Evolutionary conservation across 176 grass and related monocot genomes (phyloP), one percentile per base, ranked within the genome.

Genomic region (Eremochloa ophiuroides): DNA sequence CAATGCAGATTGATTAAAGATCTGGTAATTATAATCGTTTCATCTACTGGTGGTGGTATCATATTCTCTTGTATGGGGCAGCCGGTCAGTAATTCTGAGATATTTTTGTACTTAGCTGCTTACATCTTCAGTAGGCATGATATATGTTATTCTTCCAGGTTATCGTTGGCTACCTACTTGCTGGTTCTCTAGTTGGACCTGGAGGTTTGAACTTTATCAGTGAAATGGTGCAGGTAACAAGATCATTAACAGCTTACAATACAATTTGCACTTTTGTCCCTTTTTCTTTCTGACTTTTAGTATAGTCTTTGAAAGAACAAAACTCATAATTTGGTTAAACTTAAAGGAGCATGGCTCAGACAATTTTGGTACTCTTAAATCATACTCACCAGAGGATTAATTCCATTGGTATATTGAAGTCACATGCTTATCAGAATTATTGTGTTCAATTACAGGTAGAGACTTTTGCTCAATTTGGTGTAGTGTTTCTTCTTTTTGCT

Each of bases 401-500:
- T 71, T 30, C 2, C 10, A 7, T 72, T 83, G 43, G 46, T 20
- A 27, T 62, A 77, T 65, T 64, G 58, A 65, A n/a, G 28, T 65
- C 3, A 16, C 42, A 23, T 60, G 39, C 66, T 62, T 76, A 71
- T 78, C 31, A 34, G 3, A 91, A 69, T 65, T 69, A 6, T 51
- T 80, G 20, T 71, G 59, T 89, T 68, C 65, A 75, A 73, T 67
- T 89, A 53, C 73, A 99, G 97, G 97, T 99, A 80, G 97, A 99
- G 83, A 99, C 97, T 50, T 90, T 99, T 91, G 97, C 97, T 59
- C 97, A 99, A 8, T 99, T 99, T 91, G 97, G 97, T 82, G 97
- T 99, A 47, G 93, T 96, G 14, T 99, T 99, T 99, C 97, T 99
- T 69, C 97, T 99, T 79, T 99, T 99, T 34, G 97, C 97, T 62